Evolutionary conservation across 495 filamentous ascomycete species (phyloP).

Genomic region (Hypomontagnella monticulosa): DNA sequence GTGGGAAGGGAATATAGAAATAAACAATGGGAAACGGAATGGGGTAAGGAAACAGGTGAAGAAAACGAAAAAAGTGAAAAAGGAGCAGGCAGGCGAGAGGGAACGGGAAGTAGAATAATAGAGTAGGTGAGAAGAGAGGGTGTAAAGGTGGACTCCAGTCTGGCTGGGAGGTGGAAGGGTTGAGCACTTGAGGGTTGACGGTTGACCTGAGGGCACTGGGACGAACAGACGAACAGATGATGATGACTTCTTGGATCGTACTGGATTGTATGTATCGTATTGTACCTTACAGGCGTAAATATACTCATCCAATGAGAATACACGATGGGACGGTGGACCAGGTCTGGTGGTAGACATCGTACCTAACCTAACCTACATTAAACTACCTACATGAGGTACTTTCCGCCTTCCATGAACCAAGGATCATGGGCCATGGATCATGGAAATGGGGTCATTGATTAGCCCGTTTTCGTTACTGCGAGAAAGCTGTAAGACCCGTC

Average conservation of each 20-base stretch:
- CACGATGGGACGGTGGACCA: constrained; percentile 20
- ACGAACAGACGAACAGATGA: constrained; percentile 25
- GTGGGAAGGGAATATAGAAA: constrained; percentile 20
- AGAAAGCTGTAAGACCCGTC: not conserved
- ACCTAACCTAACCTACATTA: no score
- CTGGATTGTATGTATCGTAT: constrained; percentile 24
- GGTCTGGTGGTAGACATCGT: not conserved
- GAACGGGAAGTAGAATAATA: constrained; percentile 7
- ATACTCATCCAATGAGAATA: constrained; percentile 18
- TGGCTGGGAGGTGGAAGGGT: constrained; percentile 13
- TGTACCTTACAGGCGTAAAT: constrained; percentile 25
- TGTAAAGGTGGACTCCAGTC: not conserved
- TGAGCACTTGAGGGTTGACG: constrained; percentile 17
- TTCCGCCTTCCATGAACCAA: constrained; percentile 7
- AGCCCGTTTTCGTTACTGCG: constrained; percentile 33
- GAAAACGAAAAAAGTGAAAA: constrained; percentile 27
- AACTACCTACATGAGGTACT: not conserved
- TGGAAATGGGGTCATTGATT: constrained; percentile 30
- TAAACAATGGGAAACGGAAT: not conserved
- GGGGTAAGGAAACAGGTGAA: constrained; percentile 17
- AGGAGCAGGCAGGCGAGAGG: constrained; percentile 19
- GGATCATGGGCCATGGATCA: not conserved
- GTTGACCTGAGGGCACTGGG: no score
- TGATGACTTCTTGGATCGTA: constrained; percentile 35
- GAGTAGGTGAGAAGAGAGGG: constrained; percentile 12